Evolutionary conservation across 306 rosid genomes (phyloP).

Genomic region (Hylodesmum podocarpum): DNA sequence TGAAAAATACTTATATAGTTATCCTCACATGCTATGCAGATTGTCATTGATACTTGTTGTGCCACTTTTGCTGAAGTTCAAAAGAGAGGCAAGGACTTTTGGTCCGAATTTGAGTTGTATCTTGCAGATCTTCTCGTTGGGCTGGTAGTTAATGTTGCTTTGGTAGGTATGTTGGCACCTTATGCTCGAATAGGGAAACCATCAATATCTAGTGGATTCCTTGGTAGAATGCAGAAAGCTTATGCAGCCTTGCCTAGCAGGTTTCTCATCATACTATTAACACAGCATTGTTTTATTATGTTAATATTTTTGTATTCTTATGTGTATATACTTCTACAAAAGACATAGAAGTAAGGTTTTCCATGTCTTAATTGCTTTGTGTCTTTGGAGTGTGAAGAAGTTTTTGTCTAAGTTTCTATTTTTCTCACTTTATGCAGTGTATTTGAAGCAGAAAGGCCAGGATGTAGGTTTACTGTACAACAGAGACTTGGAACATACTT

Average conservation of each 20-base stretch:
- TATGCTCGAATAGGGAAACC: conserved; percentile 84
- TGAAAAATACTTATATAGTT: not conserved
- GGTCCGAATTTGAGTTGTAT: conserved; percentile 90
- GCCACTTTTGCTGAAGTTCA: conserved; percentile 95
- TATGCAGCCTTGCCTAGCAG: conserved; percentile 90
- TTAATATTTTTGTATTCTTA: not conserved
- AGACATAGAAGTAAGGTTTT: conserved; percentile 6
- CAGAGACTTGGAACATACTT: conserved; percentile 86
- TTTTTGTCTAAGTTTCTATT: conserved; percentile 14
- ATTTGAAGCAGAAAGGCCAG: conserved; percentile 96
- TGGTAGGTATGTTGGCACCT: conserved; percentile 95
- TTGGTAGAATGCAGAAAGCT: conserved; percentile 71
- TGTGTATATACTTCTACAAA: not conserved
- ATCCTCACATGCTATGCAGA: conserved; percentile 49
- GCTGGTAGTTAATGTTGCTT: conserved; percentile 74
- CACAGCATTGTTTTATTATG: conserved; percentile 1
- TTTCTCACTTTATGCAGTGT: conserved; percentile 57
- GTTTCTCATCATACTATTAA: conserved; percentile 44
- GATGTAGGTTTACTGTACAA: conserved; percentile 70
- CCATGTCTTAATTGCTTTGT: conserved; percentile 7
- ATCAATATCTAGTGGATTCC: conserved; percentile 62
- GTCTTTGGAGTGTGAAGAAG: conserved; percentile 12
- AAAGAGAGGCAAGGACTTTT: conserved; percentile 92
- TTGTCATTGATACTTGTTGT: conserved; percentile 81
- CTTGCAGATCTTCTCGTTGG: conserved; percentile 96